Evolutionary conservation across 805 yeast species (phyloP).

Genomic region (Candida nonsorbophila): DNA sequence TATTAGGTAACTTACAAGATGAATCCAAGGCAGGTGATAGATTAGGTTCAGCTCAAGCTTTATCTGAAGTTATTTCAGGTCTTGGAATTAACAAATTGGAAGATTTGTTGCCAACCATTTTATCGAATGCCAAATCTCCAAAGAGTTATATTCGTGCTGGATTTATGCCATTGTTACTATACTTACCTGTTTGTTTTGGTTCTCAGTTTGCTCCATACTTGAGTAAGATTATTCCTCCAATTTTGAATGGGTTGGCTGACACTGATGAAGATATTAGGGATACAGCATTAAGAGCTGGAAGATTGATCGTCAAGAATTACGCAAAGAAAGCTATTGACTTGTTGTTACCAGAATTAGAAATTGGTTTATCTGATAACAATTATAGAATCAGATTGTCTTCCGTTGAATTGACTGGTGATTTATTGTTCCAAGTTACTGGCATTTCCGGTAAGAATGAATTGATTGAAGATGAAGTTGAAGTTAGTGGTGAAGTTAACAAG

Average conservation of each 20-base stretch:
- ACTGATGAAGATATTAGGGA: slow-evolving; percentile 81
- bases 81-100: slow-evolving; percentile 84
- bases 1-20: slow-evolving; percentile 71
- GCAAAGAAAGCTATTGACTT: slow-evolving; percentile 91
- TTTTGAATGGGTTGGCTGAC: slow-evolving; percentile 88
- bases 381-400: slow-evolving; percentile 89
- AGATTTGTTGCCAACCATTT: slow-evolving; percentile 76
- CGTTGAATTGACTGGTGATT: slow-evolving; percentile 91
- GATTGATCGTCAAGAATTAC: slow-evolving; percentile 84
- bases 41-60: slow-evolving; percentile 94
- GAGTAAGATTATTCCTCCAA: slow-evolving; percentile 82
- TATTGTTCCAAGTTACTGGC: slow-evolving; percentile 91
- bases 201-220: slow-evolving; percentile 86
- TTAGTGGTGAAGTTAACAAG: slow-evolving; percentile 49
- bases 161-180: slow-evolving; percentile 81
- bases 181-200: slow-evolving; percentile 93
- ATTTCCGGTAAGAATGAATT: slow-evolving; percentile 73
- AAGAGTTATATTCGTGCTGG: slow-evolving; percentile 81
- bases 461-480: slow-evolving; percentile 41
- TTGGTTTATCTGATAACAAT: slow-evolving; percentile 76
- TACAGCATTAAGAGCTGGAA: slow-evolving; percentile 86
- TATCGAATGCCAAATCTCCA: slow-evolving; percentile 63
- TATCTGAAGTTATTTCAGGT: slow-evolving; percentile 90
- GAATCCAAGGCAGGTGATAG: slow-evolving; percentile 82
- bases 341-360: slow-evolving; percentile 88